Evolutionary conservation across 2,329 filamentous ascomycete species (phyloP).

Genomic region (Hypoxylon sp.): DNA sequence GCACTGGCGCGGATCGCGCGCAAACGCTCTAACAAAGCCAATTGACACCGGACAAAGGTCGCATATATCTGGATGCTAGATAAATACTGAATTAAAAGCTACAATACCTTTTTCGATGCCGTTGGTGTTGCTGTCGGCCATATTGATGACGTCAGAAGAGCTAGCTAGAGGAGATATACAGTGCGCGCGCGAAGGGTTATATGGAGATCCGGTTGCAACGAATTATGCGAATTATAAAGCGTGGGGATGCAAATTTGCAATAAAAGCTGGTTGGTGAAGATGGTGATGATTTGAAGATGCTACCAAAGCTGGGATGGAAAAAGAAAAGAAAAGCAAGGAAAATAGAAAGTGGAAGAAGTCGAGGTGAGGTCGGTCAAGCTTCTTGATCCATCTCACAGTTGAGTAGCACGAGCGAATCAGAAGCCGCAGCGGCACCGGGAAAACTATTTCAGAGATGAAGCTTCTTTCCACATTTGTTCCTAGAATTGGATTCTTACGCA

Average conservation of each 20-base stretch:
- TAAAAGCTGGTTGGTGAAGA: slow-evolving; percentile 15
- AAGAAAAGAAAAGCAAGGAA: slow-evolving; percentile 21
- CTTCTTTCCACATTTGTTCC: slow-evolving; percentile 31
- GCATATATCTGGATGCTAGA: slow-evolving; percentile 22
- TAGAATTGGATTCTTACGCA: slow-evolving; percentile 27
- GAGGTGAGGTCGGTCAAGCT: slow-evolving; percentile 44
- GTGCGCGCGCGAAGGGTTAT: slow-evolving; percentile 27
- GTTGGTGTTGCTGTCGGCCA: slow-evolving; percentile 44
- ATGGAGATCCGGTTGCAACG: slow-evolving; percentile 14
- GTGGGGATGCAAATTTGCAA: slow-evolving; percentile 14
- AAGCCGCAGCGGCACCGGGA: slow-evolving; percentile 39
- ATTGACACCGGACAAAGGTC: slow-evolving; percentile 32
- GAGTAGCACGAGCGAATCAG: slow-evolving; percentile 45
- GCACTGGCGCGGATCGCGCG: slow-evolving; percentile 28
- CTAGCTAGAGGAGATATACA: slow-evolving; percentile 35
- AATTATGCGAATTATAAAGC: slow-evolving; percentile 14
- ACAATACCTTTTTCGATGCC: slow-evolving; percentile 46
- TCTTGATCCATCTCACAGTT: slow-evolving; percentile 40
- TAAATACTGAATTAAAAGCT: slow-evolving; percentile 19
- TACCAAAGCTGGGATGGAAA: slow-evolving; percentile 22
- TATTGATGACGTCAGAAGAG: slow-evolving; percentile 48
- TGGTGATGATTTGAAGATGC: slow-evolving; percentile 5
- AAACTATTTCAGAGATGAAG: slow-evolving; percentile 39
- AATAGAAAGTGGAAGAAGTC: slow-evolving; percentile 33
- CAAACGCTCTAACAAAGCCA: slow-evolving; percentile 23